Base-by-base conservation (phyloP, 192 early-diverging fungal species). In the Coemansia sp. region DNA sequence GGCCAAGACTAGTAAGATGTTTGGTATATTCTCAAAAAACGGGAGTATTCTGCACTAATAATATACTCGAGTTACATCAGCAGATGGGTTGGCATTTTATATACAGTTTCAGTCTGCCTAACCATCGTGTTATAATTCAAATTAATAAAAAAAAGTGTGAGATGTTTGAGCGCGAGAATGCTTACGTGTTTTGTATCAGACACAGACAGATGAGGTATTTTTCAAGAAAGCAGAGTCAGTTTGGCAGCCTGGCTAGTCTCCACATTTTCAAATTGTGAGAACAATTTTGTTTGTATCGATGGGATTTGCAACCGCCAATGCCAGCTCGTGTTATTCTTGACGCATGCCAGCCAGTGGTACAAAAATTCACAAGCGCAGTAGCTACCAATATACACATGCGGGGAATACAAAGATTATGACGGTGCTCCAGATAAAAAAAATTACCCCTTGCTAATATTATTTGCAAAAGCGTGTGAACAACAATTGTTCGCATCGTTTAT, bases 71-170 rank as follows among this genome's bases (percentile, higher is more conserved):
- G 20, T 21, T 21, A 21, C 6, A 9, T 0, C 3, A 52, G 22
- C 22, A 52, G 15, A 21, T 25, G 3, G 20, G 22, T 25, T 26
- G 3, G 5, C 26, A 26, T 4, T 52, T 25, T 52, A 52, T 52
- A 52, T 52, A 49, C n/a, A n/a, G 3, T 22, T 21, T 25, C 20
- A 21, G 20, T 12, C 11, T 21, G 23, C 23, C 23, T 21, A 9
- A 21, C 20, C 22, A 17, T n/a, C 22, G 17, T 50, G 25, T 21
- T 25, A 52, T 25, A 25, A 7, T 1, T 52, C 50, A 25, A 52
- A 40, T 40, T 40, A 65, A 60, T 53, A 59, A 66, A 7, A 40
- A 40, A 40, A n/a, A n/a, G 8, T 21, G 50, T 11, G 50, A 21
- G 25, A 22, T 52, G 11, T 12, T 4, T 52, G 50, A 52, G 50